Conservation (phyloP, 257 asterid species). For the Misopates orontium region DNA sequence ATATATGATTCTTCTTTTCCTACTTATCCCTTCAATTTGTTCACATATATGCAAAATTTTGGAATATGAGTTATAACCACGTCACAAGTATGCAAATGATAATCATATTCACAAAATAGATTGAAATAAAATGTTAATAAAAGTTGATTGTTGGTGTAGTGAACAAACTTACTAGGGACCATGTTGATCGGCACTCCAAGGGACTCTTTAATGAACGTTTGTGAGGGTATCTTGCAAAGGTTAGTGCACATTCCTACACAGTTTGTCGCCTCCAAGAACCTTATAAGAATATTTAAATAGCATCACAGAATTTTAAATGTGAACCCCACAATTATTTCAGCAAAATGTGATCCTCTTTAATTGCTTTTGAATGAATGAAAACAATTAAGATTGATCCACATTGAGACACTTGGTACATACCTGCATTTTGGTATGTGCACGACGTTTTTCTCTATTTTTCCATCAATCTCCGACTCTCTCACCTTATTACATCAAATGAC, state of each 20-base stretch:
- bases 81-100: background rate
- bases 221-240: conserved; percentile 93
- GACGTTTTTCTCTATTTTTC: conserved; percentile 68
- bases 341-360: too few species aligned
- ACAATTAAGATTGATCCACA: background rate
- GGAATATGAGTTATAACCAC: too few species aligned
- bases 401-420: conserved; percentile 26
- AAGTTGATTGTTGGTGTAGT: background rate
- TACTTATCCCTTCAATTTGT: background rate
- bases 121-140: background rate
- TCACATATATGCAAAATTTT: too few species aligned
- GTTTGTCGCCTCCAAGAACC: conserved; percentile 88
- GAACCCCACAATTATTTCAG: too few species aligned
- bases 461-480: conserved; percentile 65
- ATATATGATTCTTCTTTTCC: conserved; percentile 12
- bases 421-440: conserved; percentile 91
- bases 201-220: conserved; percentile 75
- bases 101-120: background rate
- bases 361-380: background rate
- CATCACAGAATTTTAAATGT: too few species aligned
- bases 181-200: conserved; percentile 75
- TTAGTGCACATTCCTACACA: conserved; percentile 98
- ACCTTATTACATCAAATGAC: conserved; percentile 46
- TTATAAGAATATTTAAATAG: conserved; percentile 22
- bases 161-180: conserved; percentile 80